Evolutionary conservation across 2,329 filamentous ascomycete genomes (phyloP), one percentile per base, ranked within the genome.

Genomic region (Chrysoporthe austroafricana): DNA sequence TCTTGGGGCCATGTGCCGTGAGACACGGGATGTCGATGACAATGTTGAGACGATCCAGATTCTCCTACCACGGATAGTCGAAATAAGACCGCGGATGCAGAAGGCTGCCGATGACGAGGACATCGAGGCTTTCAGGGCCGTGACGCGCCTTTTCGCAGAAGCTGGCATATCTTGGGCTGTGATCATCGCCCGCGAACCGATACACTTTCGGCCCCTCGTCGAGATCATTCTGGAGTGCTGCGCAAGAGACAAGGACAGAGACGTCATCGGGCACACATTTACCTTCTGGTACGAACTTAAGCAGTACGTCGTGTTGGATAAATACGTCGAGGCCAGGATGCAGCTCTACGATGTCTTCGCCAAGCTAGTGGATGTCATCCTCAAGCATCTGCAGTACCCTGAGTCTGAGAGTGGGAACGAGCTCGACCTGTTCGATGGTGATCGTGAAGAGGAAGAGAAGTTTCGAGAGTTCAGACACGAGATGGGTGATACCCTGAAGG

Each of bases 221-320:
- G 94, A 97, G 74, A 89, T 91, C 7, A 89, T 99, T 18, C 85
- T 98, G n/a, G 94, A 98, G 80, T 97, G 94, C 75, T 94, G 93
- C 69, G 88, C 91, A 13, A 87, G 91, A 72, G 96, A 99, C 78
- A 90, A 89, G 76, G 95, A 97, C 64, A 89, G 91, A 70, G 96
- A 99, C 72, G 93, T 94, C 4, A 94, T 99, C 71, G 92, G 93
- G 64, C 89, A 96, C 74, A 99, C 96, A 0, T 99, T 99, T 80
- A 89, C 89, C 72, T 98, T 99, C 81, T 99, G 96, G 96, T 98
- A 96, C 77, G 96, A 99, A 76, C 86, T 99, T 59, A 99, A 99
- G 83, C 94, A 97, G 77, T 97, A 97, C 77, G 85, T 99, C 60
- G 94, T 94, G 1, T 80, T 99, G 64, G 95, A 98, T 46, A 91